Percentiles rank a stretch among this genome's conserved stretches.
These are phyloP conservation scores for Myriosclerotinia scirpicola DNA, from an alignment of 2,329 filamentous ascomycete species.

Conservation along the genomic window DNA sequence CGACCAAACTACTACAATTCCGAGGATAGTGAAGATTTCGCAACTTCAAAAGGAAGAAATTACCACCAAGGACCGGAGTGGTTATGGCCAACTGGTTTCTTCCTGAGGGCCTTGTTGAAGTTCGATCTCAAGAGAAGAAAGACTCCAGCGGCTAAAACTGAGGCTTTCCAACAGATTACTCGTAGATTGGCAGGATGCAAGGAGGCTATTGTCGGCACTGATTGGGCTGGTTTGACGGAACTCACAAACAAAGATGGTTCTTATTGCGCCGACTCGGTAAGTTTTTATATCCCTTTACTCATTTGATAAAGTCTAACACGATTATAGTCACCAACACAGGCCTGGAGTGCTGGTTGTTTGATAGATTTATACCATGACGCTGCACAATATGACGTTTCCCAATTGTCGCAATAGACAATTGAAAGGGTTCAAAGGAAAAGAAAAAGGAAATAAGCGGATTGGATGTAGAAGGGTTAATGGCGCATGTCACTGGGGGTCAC, in stretches of 20 bases:
- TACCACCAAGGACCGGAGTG: constrained; percentile 99
- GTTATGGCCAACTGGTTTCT: constrained; percentile 97
- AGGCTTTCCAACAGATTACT: constrained; percentile 94
- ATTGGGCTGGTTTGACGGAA: constrained; percentile 90
- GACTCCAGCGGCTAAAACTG: constrained; percentile 66
- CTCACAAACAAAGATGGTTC: constrained; percentile 87
- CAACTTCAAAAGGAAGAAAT: constrained; percentile 90
- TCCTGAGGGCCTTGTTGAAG: constrained; percentile 84
- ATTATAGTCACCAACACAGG: constrained; percentile 83
- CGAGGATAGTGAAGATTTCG: constrained; percentile 88
- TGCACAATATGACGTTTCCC: constrained; percentile 43
- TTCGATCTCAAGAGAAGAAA: constrained; percentile 79
- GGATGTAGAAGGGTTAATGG: background rate
- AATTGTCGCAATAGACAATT: constrained; percentile 23
- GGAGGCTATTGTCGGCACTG: constrained; percentile 73
- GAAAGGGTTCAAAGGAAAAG: background rate
- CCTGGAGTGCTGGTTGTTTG: constrained; percentile 92
- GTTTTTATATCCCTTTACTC: constrained; percentile 42
- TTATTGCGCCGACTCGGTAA: constrained; percentile 82
- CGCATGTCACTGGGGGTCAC: background rate
- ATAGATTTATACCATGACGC: constrained; percentile 97
- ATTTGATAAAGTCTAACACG: constrained; percentile 28
- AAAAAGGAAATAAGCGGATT: background rate
- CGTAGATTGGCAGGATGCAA: constrained; percentile 80
- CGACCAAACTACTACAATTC: constrained; percentile 92